phyloP scores from a whole-genome alignment of 257 asterid genomes.

The Rauvolfia tetraphylla region DNA sequence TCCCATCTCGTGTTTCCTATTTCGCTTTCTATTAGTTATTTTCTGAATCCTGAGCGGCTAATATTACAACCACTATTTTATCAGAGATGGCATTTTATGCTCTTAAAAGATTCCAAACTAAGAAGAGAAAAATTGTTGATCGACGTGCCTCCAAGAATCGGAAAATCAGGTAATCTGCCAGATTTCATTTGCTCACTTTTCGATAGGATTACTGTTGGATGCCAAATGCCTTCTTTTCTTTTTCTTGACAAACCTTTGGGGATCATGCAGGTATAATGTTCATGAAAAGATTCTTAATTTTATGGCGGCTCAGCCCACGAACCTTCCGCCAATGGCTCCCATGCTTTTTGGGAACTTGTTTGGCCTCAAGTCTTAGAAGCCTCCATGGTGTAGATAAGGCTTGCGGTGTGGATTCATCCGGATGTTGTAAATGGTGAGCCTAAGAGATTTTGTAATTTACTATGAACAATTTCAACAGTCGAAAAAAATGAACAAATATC shows the following conservation, averaged over 20 bases:
- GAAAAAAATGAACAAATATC: not conserved
- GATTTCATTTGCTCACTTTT: not conserved
- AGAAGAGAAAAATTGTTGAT: conserved; percentile 89
- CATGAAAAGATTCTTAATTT: conserved; percentile 91
- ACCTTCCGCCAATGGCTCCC: conserved; percentile 59
- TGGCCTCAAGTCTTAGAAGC: conserved; percentile 48
- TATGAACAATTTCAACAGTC: not conserved
- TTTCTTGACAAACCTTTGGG: not conserved
- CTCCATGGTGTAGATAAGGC: conserved; percentile 22
- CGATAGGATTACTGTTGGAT: not conserved
- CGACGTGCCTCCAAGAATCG: conserved; percentile 96
- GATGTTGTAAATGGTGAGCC: not conserved
- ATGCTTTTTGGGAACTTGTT: conserved; percentile 61
- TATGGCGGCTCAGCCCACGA: conserved; percentile 67
- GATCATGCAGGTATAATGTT: conserved; percentile 63
- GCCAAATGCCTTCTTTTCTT: too few relatives aligned
- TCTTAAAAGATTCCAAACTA: conserved; percentile 62
- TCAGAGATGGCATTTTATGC: conserved; percentile 85
- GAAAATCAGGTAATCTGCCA: conserved; percentile 61
- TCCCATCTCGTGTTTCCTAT: not conserved
- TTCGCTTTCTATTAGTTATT: not conserved
- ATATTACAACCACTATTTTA: conserved; percentile 2
- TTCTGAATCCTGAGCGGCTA: not conserved
- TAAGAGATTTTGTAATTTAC: not conserved
- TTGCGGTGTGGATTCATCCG: not conserved